A percentile compares a stretch with the other conserved stretches of the same genome.
These are phyloP conservation scores for Candida xyloterini DNA, from an alignment of 805 yeast species.

Conservation along the genomic window DNA sequence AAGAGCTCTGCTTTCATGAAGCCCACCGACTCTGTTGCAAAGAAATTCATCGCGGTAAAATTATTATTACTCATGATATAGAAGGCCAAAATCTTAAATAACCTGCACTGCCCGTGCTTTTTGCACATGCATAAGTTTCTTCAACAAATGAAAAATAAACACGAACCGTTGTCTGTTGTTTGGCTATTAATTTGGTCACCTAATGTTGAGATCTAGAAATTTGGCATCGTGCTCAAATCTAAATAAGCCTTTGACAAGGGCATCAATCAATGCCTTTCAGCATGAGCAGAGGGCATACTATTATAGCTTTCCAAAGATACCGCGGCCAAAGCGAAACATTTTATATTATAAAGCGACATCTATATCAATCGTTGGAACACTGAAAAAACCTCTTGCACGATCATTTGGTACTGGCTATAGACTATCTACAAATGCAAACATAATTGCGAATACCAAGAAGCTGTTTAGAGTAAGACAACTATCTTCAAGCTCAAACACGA, in stretches of 20 bases:
- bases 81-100: too few species aligned
- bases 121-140: conserved; percentile 4
- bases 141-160: conserved; percentile 6
- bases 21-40: too few species aligned
- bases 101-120: conserved; percentile 4
- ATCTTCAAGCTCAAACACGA: conserved; percentile 9
- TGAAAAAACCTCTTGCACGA: conserved; percentile 21
- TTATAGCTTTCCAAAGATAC: conserved; percentile 51
- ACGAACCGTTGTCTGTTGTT: neutral
- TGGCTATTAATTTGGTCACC: neutral
- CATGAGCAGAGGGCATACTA: conserved; percentile 23
- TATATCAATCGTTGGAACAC: conserved; percentile 22
- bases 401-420: conserved; percentile 12
- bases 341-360: conserved; percentile 41
- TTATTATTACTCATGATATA: too few species aligned
- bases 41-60: too few species aligned
- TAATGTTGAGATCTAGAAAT: conserved; percentile 3
- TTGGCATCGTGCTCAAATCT: conserved; percentile 11
- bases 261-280: conserved; percentile 20
- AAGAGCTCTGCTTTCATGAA: too few species aligned
- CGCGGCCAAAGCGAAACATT: conserved; percentile 54
- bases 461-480: conserved; percentile 18
- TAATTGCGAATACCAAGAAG: conserved; percentile 29
- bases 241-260: conserved; percentile 27
- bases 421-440: conserved; percentile 8